Evolutionary conservation across 345 rosid species (phyloP).

Genomic region (Hibiscus mutabilis): DNA sequence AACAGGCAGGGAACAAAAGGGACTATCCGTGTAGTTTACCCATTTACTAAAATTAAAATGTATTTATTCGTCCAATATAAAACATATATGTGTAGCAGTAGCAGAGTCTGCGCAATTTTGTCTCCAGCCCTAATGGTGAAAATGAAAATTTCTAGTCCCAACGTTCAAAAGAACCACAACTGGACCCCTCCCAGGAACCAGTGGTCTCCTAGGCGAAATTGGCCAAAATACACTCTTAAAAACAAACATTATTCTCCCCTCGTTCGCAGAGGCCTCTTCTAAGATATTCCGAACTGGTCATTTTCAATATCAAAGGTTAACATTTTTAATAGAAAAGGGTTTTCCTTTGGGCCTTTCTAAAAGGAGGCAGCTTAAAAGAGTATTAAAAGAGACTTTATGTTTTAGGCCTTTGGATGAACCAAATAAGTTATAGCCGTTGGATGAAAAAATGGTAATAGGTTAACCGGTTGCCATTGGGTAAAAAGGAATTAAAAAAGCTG

Average conservation of each 20-base stretch:
- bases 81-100: neutral
- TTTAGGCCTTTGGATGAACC: no score
- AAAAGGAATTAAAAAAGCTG: no score
- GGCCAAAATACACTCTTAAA: slow-evolving; percentile 6
- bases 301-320: no score
- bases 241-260: slow-evolving; percentile 24
- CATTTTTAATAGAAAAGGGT: neutral
- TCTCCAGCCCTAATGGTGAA: neutral
- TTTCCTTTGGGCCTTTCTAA: neutral
- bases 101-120: slow-evolving; percentile 1
- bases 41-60: neutral
- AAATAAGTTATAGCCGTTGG: no score
- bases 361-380: no score
- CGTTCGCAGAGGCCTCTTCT: slow-evolving; percentile 9
- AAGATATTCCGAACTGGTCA: neutral
- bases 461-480: no score
- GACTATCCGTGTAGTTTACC: no score
- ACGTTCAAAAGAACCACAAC: slow-evolving; percentile 23
- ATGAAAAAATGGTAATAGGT: no score
- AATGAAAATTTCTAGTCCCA: neutral
- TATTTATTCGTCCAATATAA: neutral
- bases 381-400: no score
- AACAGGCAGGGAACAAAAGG: no score
- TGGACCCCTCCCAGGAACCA: slow-evolving; percentile 12
- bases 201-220: neutral